phyloP scores from a whole-genome alignment of 2,329 filamentous ascomycete genomes.

The Aspergillaceae sp. region DNA sequence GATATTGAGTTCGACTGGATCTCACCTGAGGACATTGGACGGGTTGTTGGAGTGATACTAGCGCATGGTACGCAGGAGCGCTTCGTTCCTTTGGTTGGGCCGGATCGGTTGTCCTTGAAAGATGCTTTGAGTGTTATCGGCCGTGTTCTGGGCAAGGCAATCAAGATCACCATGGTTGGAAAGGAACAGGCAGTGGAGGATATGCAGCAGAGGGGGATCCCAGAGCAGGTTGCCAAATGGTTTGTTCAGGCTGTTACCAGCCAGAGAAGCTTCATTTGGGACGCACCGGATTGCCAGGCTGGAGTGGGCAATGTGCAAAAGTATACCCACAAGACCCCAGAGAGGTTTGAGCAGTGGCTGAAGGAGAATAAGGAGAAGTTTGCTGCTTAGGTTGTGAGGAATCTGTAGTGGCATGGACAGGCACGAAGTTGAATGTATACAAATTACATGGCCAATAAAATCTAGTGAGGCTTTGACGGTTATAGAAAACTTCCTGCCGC shows the following conservation, averaged over 20 bases:
- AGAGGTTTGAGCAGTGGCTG: conserved; percentile 27
- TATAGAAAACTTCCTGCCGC: no score
- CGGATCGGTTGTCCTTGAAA: conserved; percentile 22
- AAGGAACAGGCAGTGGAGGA: conserved; percentile 16
- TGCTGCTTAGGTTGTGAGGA: no score
- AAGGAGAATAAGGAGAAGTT: conserved; percentile 17
- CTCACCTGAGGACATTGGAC: conserved; percentile 39
- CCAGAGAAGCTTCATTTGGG: neutral
- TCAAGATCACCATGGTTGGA: conserved; percentile 16
- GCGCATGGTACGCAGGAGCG: conserved; percentile 23
- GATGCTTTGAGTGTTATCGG: conserved; percentile 23
- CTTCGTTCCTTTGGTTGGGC: conserved; percentile 31
- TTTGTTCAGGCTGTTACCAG: neutral
- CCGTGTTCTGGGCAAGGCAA: conserved; percentile 23
- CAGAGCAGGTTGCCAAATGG: conserved; percentile 9
- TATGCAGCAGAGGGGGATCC: conserved; percentile 7
- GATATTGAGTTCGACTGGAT: conserved; percentile 33
- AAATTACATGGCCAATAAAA: no score
- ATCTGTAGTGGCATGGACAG: no score
- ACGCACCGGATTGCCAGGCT: conserved; percentile 7
- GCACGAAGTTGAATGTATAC: no score
- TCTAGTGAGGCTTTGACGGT: no score
- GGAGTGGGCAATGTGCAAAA: conserved; percentile 22
- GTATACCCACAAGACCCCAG: conserved; percentile 22
- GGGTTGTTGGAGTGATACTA: conserved; percentile 34